These are phyloP conservation scores for Chlamydomonas asymmetrica DNA, from an alignment of 139 green algal genomes.

Conservation along the genomic window DNA sequence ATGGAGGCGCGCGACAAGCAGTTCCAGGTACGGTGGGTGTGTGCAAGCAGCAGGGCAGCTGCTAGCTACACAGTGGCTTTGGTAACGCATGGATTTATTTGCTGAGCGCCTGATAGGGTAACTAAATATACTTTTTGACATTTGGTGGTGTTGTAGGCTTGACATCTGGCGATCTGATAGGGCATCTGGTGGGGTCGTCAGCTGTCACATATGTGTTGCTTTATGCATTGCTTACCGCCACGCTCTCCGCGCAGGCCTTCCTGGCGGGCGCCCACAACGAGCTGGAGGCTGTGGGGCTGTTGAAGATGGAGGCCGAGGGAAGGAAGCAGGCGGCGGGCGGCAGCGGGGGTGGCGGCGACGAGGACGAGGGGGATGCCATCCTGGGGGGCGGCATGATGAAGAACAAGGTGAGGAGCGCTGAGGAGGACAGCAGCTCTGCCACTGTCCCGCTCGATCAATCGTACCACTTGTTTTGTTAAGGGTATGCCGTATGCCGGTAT, in stretches of 20 bases:
- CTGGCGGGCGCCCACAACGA: background rate
- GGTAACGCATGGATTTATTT: too few species aligned
- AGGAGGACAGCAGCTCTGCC: background rate
- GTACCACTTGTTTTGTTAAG: too few species aligned
- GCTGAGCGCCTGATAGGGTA: too few species aligned
- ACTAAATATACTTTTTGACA: too few species aligned
- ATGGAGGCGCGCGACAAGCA: background rate
- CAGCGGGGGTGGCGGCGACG: background rate
- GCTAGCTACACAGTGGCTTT: too few species aligned
- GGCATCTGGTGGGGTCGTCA: background rate
- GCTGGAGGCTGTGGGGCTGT: slow-evolving; percentile 32
- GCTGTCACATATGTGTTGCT: background rate
- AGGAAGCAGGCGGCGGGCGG: background rate
- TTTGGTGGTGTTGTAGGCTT: too few species aligned
- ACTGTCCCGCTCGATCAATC: background rate
- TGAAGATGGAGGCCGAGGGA: background rate
- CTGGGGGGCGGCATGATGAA: slow-evolving; percentile 8
- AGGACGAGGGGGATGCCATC: background rate
- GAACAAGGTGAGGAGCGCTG: background rate
- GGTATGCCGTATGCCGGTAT: too few species aligned
- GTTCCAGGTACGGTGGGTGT: slow-evolving; percentile 6
- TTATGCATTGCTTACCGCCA: background rate
- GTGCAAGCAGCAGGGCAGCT: background rate
- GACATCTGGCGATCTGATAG: too few species aligned
- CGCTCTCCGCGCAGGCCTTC: background rate